Conservation (phyloP, 2,329 filamentous ascomycete genomes). For the Venturia aucupariae region DNA sequence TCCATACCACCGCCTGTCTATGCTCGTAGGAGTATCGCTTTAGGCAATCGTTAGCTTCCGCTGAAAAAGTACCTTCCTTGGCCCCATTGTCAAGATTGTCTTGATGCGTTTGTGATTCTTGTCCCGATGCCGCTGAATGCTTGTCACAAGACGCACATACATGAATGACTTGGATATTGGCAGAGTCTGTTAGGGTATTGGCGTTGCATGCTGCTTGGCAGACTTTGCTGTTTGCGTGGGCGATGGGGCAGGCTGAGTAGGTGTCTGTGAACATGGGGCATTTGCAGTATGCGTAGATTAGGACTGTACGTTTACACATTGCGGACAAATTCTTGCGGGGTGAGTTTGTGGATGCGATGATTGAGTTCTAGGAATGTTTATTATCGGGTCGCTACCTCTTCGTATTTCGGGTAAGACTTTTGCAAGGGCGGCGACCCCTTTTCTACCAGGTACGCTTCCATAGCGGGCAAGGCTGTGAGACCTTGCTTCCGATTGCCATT, state of each 20-base stretch:
- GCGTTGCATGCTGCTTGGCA: not conserved
- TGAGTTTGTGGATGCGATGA: not conserved
- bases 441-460: no score
- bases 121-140: not conserved
- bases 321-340: not conserved
- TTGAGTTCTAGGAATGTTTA: not conserved
- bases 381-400: no score
- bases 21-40: not conserved
- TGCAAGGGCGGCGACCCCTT: no score
- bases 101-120: not conserved
- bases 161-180: not conserved
- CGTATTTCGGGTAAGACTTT: no score
- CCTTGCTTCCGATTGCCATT: no score
- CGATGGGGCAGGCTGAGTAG: not conserved
- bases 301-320: not conserved
- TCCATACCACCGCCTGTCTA: not conserved
- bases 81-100: not conserved
- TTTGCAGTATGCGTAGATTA: not conserved
- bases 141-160: not conserved
- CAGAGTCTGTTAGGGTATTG: not conserved
- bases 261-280: not conserved
- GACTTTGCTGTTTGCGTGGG: not conserved
- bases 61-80: not conserved
- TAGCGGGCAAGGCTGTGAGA: no score
- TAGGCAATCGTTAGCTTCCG: not conserved